Conservation (phyloP, 1,284 basidiomycete genomes). For the Rhodotorula sp. region DNA sequence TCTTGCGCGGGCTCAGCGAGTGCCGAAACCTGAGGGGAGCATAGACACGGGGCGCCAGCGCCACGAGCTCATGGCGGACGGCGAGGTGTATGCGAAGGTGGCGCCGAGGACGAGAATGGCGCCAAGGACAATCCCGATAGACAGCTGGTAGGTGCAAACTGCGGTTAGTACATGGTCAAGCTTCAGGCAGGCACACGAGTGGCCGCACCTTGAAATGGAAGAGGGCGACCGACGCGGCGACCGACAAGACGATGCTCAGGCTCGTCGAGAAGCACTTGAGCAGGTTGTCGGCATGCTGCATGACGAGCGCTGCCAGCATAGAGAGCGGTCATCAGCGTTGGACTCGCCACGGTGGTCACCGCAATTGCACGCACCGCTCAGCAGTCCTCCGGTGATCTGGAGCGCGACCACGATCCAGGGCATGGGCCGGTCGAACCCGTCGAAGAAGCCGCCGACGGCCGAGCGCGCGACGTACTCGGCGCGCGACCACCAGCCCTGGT, state of each 20-base stretch:
- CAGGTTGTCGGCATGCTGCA: constrained; percentile 52
- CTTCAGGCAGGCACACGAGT: too few relatives aligned
- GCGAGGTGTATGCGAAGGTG: constrained; percentile 30
- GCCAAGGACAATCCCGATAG: constrained; percentile 27
- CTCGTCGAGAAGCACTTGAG: constrained; percentile 51
- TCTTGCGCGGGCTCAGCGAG: neutral
- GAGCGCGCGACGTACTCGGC: neutral
- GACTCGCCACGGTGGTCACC: accelerated
- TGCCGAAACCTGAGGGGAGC: neutral
- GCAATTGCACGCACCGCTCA: constrained; percentile 46
- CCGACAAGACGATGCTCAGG: constrained; percentile 50
- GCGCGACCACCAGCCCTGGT: constrained; percentile 5
- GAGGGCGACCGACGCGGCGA: constrained; percentile 38
- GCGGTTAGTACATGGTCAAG: too few relatives aligned
- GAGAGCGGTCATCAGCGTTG: neutral
- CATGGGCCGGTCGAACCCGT: constrained; percentile 47
- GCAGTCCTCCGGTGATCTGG: constrained; percentile 50
- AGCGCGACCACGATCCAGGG: constrained; percentile 50
- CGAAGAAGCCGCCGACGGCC: constrained; percentile 34
- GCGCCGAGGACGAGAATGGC: constrained; percentile 25
- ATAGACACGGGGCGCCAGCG: constrained; percentile 3
- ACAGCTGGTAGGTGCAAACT: neutral
- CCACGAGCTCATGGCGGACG: neutral
- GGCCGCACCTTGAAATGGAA: constrained; percentile 34
- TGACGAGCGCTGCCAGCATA: constrained; percentile 32